Conservation (phyloP, 1,284 basidiomycete genomes). For the Microbotryomycetes sp. region DNA sequence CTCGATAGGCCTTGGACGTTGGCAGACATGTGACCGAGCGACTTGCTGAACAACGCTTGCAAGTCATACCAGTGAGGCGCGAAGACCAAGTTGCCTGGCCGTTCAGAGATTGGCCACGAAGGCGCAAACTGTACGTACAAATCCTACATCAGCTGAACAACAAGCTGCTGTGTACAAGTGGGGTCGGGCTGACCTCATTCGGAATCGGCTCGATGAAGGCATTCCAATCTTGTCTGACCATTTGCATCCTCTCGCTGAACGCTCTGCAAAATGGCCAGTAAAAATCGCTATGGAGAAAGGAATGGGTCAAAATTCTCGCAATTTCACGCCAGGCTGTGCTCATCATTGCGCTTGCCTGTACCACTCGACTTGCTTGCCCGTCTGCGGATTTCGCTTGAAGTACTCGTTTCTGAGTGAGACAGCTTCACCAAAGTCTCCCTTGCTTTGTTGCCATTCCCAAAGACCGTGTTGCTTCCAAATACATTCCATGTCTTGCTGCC, state of each 20-base stretch:
- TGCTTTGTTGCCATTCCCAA: conserved; percentile 77
- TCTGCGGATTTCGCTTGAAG: conserved; percentile 63
- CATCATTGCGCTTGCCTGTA: conserved; percentile 22
- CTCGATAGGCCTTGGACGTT: conserved; percentile 82
- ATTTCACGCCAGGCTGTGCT: no score
- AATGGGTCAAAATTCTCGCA: conserved; percentile 25
- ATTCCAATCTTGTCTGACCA: conserved; percentile 46
- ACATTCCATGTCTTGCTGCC: conserved; percentile 56
- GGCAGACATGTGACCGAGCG: conserved; percentile 70
- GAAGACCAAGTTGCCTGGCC: conserved; percentile 68
- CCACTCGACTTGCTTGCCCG: conserved; percentile 51
- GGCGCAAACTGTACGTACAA: conserved; percentile 29
- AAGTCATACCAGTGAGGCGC: conserved; percentile 95
- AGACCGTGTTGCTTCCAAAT: conserved; percentile 88
- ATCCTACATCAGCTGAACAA: background rate
- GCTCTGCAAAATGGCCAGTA: conserved; percentile 71
- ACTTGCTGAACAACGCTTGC: conserved; percentile 71
- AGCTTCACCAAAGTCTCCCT: conserved; percentile 48
- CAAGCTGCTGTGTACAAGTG: background rate
- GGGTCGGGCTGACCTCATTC: conserved; percentile 61
- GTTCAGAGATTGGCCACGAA: conserved; percentile 45
- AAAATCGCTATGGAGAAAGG: conserved; percentile 46
- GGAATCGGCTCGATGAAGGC: conserved; percentile 77
- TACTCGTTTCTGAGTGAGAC: conserved; percentile 79
- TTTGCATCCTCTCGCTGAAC: conserved; percentile 60